Evolutionary conservation across 2,329 filamentous ascomycete species (phyloP).

Genomic region (Didymella keratinophila): DNA sequence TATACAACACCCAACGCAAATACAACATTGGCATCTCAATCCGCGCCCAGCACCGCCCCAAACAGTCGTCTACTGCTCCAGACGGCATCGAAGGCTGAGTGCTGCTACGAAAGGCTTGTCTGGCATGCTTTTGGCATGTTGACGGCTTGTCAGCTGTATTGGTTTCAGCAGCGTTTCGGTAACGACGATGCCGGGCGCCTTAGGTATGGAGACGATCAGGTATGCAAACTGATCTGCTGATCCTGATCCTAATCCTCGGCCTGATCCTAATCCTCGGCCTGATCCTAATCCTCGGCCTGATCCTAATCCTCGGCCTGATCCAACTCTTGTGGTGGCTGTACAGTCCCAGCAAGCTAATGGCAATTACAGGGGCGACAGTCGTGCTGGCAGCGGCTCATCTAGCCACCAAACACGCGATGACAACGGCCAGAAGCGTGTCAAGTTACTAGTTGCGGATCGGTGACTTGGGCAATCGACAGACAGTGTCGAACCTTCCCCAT

Average conservation of each 20-base stretch:
- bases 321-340: too few relatives aligned
- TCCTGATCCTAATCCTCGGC: too few relatives aligned
- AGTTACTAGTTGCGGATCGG: background rate
- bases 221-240: background rate
- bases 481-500: conserved; percentile 4
- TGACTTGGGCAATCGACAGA: background rate
- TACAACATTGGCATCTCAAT: background rate
- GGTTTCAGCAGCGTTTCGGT: conserved; percentile 38
- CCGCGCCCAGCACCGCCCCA: conserved; percentile 29
- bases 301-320: too few relatives aligned
- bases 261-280: too few relatives aligned
- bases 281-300: too few relatives aligned
- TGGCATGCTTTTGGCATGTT: conserved; percentile 9
- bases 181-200: conserved; percentile 12
- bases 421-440: background rate
- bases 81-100: conserved; percentile 9
- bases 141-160: conserved; percentile 32
- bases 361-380: too few relatives aligned
- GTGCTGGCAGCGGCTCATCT: too few relatives aligned
- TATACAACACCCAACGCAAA: conserved; percentile 21
- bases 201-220: background rate
- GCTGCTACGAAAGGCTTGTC: conserved; percentile 17
- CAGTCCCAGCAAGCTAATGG: too few relatives aligned
- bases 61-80: conserved; percentile 19
- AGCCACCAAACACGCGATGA: too few relatives aligned